Evolutionary conservation across 2,329 filamentous ascomycete species (phyloP).

Genomic region (Venturia carpophila): DNA sequence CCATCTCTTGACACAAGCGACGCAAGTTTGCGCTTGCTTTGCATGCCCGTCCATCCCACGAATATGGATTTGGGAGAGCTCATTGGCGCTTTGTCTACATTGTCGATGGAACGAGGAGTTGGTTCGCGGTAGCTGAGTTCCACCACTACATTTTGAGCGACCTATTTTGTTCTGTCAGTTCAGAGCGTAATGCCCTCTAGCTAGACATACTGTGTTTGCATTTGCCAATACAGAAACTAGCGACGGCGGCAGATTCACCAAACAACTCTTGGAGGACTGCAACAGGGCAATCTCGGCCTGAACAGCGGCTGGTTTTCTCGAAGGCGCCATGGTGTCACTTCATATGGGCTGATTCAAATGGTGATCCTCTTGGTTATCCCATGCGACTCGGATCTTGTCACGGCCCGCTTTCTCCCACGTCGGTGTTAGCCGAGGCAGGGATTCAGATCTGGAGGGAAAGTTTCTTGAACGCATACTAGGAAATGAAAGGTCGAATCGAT

Average conservation of each 20-base stretch:
- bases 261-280: slow-evolving; percentile 77
- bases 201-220: slow-evolving; percentile 68
- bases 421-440: not conserved
- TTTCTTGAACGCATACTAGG: not conserved
- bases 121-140: slow-evolving; percentile 72
- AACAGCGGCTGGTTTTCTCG: slow-evolving; percentile 42
- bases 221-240: slow-evolving; percentile 80
- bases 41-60: slow-evolving; percentile 96
- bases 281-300: slow-evolving; percentile 78
- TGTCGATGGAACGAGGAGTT: slow-evolving; percentile 35
- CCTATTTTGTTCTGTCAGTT: slow-evolving; percentile 40
- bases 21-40: slow-evolving; percentile 74
- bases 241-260: slow-evolving; percentile 83
- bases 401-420: not conserved
- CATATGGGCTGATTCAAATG: not conserved
- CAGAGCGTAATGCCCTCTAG: slow-evolving; percentile 14
- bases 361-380: not conserved
- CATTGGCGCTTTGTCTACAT: slow-evolving; percentile 34
- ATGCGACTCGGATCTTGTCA: not conserved
- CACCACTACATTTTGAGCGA: slow-evolving; percentile 92
- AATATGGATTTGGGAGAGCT: slow-evolving; percentile 62
- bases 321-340: slow-evolving; percentile 17
- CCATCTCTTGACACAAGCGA: slow-evolving; percentile 69
- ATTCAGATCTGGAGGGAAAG: slow-evolving; percentile 5
- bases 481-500: not conserved